Conservation (phyloP, 768 basidiomycete genomes). For the Lactarius akahatsu region DNA sequence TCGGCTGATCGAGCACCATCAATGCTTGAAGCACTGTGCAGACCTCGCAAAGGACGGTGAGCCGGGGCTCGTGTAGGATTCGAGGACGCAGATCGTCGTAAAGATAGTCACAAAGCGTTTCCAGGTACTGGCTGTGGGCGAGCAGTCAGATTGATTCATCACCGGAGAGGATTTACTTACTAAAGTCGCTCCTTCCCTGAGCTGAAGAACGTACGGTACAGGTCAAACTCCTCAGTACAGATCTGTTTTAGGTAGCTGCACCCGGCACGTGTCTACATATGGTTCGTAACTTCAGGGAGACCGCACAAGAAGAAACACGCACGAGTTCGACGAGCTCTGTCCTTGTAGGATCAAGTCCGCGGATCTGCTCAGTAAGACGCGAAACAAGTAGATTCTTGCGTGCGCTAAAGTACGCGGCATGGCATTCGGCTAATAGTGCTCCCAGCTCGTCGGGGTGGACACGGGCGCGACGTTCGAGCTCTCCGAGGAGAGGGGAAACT, state of each 20-base stretch:
- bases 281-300: conserved; percentile 11
- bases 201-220: conserved; percentile 84
- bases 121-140: conserved; percentile 73
- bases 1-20: conserved; percentile 83
- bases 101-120: conserved; percentile 88
- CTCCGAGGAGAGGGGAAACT: conserved; percentile 74
- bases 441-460: conserved; percentile 83
- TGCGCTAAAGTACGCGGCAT: conserved; percentile 74
- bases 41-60: conserved; percentile 88
- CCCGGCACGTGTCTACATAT: conserved; percentile 75
- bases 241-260: conserved; percentile 91
- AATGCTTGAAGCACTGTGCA: conserved; percentile 95
- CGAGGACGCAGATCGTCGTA: conserved; percentile 95
- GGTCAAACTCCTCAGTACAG: conserved; percentile 84
- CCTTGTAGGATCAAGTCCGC: conserved; percentile 70
- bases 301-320: conserved; percentile 26
- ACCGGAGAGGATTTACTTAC: conserved; percentile 42
- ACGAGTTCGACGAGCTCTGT: conserved; percentile 91
- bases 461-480: conserved; percentile 77
- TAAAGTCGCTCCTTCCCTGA: conserved; percentile 77
- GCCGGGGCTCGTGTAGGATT: conserved; percentile 87
- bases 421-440: conserved; percentile 82
- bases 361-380: conserved; percentile 78
- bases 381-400: conserved; percentile 71
- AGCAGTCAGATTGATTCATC: background rate